Evolutionary conservation across 1,284 basidiomycete species (phyloP).

Genomic region (Microbotryum intermedium): DNA sequence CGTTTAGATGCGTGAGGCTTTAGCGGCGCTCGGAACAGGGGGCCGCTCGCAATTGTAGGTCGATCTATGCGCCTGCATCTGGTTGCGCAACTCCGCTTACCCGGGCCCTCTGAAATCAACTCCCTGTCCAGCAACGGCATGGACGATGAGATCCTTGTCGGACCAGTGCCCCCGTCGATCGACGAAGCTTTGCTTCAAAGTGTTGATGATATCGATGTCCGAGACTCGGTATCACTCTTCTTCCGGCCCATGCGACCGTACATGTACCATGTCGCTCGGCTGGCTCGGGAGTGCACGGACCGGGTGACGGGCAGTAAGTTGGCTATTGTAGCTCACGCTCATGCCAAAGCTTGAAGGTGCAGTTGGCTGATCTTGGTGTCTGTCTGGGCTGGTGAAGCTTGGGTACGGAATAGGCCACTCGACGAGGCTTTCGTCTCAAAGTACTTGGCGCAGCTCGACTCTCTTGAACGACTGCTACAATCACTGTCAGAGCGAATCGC

Average conservation of each 20-base stretch:
- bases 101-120: neutral
- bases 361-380: neutral
- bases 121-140: constrained; percentile 6
- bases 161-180: constrained; percentile 18
- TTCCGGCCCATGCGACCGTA: constrained; percentile 10
- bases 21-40: constrained; percentile 20
- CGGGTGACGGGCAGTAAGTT: constrained; percentile 23
- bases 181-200: constrained; percentile 19
- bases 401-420: constrained; percentile 19
- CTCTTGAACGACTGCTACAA: constrained; percentile 21
- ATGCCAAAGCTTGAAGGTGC: neutral
- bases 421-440: constrained; percentile 19
- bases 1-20: constrained; percentile 25
- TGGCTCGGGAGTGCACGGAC: constrained; percentile 25
- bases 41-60: constrained; percentile 25
- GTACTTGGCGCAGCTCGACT: constrained; percentile 25
- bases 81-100: neutral
- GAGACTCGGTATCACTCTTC: constrained; percentile 27
- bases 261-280: constrained; percentile 17
- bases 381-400: constrained; percentile 4
- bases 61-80: neutral
- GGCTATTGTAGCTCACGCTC: neutral
- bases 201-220: constrained; percentile 28
- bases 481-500: constrained; percentile 21
- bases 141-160: constrained; percentile 24